Evolutionary conservation across 2,329 filamentous ascomycete species (phyloP).

Genomic region (Fusarium miscanthi): DNA sequence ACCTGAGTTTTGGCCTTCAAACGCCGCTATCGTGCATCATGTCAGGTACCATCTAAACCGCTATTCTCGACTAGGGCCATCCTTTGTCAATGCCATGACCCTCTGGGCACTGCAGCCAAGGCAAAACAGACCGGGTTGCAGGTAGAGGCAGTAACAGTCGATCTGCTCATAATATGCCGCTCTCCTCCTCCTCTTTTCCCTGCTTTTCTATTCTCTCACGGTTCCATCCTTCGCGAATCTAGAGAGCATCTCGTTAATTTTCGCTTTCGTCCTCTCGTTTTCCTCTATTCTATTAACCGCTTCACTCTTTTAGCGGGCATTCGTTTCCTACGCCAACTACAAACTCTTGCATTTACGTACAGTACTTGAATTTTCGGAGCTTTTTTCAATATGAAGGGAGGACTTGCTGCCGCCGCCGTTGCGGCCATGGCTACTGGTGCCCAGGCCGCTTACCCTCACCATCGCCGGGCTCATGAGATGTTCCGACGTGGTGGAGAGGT

Average conservation of each 20-base stretch:
- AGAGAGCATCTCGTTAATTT: constrained; percentile 56
- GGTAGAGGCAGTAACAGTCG: constrained; percentile 53
- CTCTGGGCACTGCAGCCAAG: constrained; percentile 38
- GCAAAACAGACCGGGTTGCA: constrained; percentile 24
- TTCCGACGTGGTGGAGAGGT: constrained; percentile 62
- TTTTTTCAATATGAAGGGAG: constrained; percentile 76
- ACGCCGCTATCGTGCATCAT: constrained; percentile 24
- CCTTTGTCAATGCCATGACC: constrained; percentile 36
- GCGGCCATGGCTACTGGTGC: constrained; percentile 68
- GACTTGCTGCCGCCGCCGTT: constrained; percentile 72
- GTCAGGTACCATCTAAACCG: constrained; percentile 33
- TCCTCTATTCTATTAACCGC: constrained; percentile 66
- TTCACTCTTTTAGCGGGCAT: constrained; percentile 92
- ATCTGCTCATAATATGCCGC: constrained; percentile 46
- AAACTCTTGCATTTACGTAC: constrained; percentile 29
- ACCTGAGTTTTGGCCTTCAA: constrained; percentile 33
- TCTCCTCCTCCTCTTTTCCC: constrained; percentile 46
- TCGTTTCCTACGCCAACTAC: constrained; percentile 62
- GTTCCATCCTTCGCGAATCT: constrained; percentile 63
- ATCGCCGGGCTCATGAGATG: constrained; percentile 73
- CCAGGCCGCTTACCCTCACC: constrained; percentile 64
- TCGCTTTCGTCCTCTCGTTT: constrained; percentile 64
- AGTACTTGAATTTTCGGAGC: constrained; percentile 39
- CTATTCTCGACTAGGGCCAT: constrained; percentile 33
- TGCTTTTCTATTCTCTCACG: constrained; percentile 50